Base-by-base conservation (phyloP, 768 basidiomycete species). In the Psilocybe subaeruginosa region DNA sequence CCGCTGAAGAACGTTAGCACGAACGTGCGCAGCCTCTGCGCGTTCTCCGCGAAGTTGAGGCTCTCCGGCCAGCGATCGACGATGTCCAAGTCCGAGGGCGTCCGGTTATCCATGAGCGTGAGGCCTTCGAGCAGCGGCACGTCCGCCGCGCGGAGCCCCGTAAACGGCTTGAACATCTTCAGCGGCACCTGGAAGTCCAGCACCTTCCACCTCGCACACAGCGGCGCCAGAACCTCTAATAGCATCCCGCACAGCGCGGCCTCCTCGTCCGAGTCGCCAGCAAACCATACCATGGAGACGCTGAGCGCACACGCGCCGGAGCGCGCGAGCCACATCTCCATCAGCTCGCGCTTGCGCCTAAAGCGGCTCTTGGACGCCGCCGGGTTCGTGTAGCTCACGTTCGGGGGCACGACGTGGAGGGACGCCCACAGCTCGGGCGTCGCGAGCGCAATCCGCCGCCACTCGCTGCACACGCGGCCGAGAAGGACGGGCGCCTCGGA, bases 231-330 rank as follows among this genome's bases (percentile, higher is more conserved):
- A 3, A 67, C 63, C 45, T 70, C 64, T n/a, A 73, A 57, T 8
- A 73, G 47, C 3, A 33, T 68, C 14, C 50, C 65, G 29, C 69
- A 71, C 11, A 72, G 54, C 51, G 48, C 66, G 14, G 63, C 53
- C 54, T 71, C 70, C 1, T 71, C 69, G 53, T 68, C 69, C 17
- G 69, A 68, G 47, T 69, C 70, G 12, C 70, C 67, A 2, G 68
- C 68, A 53, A 71, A 64, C 72, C 72, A 73, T 5, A 73, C 69
- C 12, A 72, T 63, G 3, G 70, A 71, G 12, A 73, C 65, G 47
- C 59, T 66, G 51, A 73, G 60, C 9, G 69, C 68, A 47, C 68
- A 68, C 8, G 64, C 66, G 2, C 72, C 72, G 1, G 72, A 68
- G 37, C 70, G 66, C 19, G 39, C 57, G 8, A 73, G 61, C 72